Conservation (phyloP, 2,329 filamentous ascomycete species). For the Tolypocladium tundrense region DNA sequence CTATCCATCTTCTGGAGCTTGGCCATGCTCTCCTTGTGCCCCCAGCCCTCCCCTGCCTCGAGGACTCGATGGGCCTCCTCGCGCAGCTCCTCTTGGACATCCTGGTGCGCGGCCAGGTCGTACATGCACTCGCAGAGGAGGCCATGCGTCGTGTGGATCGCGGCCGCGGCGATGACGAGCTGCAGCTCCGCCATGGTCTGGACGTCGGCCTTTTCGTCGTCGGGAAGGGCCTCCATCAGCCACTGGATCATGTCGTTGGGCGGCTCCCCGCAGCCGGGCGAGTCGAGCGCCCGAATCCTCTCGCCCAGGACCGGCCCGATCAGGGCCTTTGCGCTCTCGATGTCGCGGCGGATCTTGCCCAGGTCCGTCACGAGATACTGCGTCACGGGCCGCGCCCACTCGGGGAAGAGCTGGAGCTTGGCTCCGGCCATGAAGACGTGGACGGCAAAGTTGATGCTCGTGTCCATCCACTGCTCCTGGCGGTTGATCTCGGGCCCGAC, state of each 20-base stretch:
- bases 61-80: slow-evolving; percentile 35
- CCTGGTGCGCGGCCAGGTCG: slow-evolving; percentile 36
- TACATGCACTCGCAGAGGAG: slow-evolving; percentile 37
- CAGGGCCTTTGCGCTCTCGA: slow-evolving; percentile 30
- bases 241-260: slow-evolving; percentile 35
- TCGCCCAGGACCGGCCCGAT: slow-evolving; percentile 35
- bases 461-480: slow-evolving; percentile 42
- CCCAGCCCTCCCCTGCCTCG: slow-evolving; percentile 29
- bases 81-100: slow-evolving; percentile 36
- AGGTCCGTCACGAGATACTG: slow-evolving; percentile 37
- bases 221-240: slow-evolving; percentile 30
- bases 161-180: slow-evolving; percentile 32
- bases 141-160: slow-evolving; percentile 35
- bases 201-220: slow-evolving; percentile 25
- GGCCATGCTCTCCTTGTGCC: slow-evolving; percentile 30
- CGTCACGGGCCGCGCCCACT: slow-evolving; percentile 35
- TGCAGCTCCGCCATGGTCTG: slow-evolving; percentile 30
- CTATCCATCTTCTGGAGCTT: slow-evolving; percentile 37
- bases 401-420: slow-evolving; percentile 41
- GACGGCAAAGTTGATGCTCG: slow-evolving; percentile 38
- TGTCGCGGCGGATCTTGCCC: slow-evolving; percentile 31
- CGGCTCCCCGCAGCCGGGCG: slow-evolving; percentile 21
- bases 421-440: slow-evolving; percentile 37
- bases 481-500: slow-evolving; percentile 40
- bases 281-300: slow-evolving; percentile 30